A percentile compares a stretch with the other conserved stretches of the same genome.
Conservation (phyloP, 371 early-diverging fungal species). For the Syncephalis fuscata region DNA sequence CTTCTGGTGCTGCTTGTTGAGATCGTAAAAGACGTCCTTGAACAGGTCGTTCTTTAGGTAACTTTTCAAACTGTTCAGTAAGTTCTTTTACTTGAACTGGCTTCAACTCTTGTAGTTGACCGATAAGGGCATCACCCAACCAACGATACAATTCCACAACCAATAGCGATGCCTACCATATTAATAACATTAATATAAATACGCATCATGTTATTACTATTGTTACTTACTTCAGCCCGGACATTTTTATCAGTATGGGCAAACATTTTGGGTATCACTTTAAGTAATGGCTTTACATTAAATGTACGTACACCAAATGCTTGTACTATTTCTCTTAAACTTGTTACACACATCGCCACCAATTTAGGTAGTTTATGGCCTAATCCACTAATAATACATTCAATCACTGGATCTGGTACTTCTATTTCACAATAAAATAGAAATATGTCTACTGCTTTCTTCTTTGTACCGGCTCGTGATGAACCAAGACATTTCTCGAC, state of each 20-base stretch:
- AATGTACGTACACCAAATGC: constrained; percentile 66
- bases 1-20: constrained; percentile 39
- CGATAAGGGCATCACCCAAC: constrained; percentile 52
- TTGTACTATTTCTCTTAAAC: constrained; percentile 56
- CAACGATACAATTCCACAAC: constrained; percentile 67
- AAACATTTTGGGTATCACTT: constrained; percentile 74
- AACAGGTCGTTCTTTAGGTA: constrained; percentile 44
- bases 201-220: constrained; percentile 6
- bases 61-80: constrained; percentile 56
- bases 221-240: constrained; percentile 59
- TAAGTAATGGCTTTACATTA: constrained; percentile 64
- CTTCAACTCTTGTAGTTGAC: constrained; percentile 51
- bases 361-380: constrained; percentile 84
- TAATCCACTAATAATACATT: constrained; percentile 52
- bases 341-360: constrained; percentile 54
- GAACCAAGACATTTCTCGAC: constrained; percentile 82
- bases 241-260: constrained; percentile 87
- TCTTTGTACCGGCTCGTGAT: constrained; percentile 61
- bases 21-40: constrained; percentile 61
- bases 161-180: constrained; percentile 34
- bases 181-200: constrained; percentile 1
- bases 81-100: constrained; percentile 83
- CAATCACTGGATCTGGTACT: constrained; percentile 63
- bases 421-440: constrained; percentile 79
- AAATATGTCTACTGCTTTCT: constrained; percentile 60